Conservation (phyloP, 768 basidiomycete species). For the Tylopilus vinaceipallidus region DNA sequence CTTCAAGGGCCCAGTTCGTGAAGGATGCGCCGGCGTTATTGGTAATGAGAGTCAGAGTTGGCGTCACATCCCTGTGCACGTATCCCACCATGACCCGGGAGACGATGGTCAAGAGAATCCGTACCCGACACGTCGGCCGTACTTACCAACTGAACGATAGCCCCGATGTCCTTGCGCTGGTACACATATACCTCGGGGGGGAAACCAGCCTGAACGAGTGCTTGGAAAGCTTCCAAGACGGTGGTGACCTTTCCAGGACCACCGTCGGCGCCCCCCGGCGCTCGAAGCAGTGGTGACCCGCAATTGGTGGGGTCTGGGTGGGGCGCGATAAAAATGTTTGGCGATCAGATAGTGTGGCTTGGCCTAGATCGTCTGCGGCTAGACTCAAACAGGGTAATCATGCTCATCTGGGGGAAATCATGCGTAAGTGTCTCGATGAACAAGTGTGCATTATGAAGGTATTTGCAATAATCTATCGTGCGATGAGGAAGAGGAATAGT, state of each 20-base stretch:
- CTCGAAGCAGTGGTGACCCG: slow-evolving; percentile 38
- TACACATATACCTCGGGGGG: slow-evolving; percentile 56
- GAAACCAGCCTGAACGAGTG: slow-evolving; percentile 66
- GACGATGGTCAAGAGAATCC: background rate
- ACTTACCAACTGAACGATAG: slow-evolving; percentile 49
- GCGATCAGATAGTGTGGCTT: slow-evolving; percentile 13
- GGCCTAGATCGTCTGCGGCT: background rate
- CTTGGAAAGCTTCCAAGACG: slow-evolving; percentile 76
- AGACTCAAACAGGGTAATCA: slow-evolving; percentile 27
- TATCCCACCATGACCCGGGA: slow-evolving; percentile 38
- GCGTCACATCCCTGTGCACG: slow-evolving; percentile 9
- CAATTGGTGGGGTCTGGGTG: slow-evolving; percentile 46
- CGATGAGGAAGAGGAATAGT: background rate
- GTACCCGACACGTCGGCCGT: background rate
- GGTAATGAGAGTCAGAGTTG: slow-evolving; percentile 31
- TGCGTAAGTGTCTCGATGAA: slow-evolving; percentile 24
- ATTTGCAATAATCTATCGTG: slow-evolving; percentile 7
- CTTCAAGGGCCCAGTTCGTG: slow-evolving; percentile 33
- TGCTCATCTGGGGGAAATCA: slow-evolving; percentile 14
- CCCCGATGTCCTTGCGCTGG: slow-evolving; percentile 43
- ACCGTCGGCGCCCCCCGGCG: slow-evolving; percentile 51
- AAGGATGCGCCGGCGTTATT: slow-evolving; percentile 44
- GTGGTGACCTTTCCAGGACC: slow-evolving; percentile 71
- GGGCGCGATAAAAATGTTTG: slow-evolving; percentile 40
- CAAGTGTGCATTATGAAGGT: slow-evolving; percentile 12